A percentile compares a stretch with the other conserved stretches of the same genome.
These are phyloP conservation scores for Ceratocystis huliohia DNA, from an alignment of 2,329 filamentous ascomycete species.

Conservation along the genomic window DNA sequence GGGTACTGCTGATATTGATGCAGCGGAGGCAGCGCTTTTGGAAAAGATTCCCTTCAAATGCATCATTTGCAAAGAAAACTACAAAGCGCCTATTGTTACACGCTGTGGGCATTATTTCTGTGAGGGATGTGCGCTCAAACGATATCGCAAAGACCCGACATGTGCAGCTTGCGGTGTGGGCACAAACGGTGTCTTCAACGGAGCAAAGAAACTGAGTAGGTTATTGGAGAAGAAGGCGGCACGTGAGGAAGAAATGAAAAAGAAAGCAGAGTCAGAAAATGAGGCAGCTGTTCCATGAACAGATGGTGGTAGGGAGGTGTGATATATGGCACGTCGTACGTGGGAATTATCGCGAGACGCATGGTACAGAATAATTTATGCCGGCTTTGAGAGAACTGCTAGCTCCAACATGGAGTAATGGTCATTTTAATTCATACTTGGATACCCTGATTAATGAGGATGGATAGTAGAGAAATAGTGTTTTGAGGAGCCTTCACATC, in stretches of 20 bases:
- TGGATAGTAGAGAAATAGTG: too few species aligned
- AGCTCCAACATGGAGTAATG: too few species aligned
- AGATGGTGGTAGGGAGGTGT: too few species aligned
- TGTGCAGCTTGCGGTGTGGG: constrained; percentile 78
- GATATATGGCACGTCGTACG: too few species aligned
- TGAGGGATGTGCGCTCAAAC: constrained; percentile 70
- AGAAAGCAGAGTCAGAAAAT: constrained; percentile 35
- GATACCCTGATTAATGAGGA: too few species aligned
- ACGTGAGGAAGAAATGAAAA: constrained; percentile 42
- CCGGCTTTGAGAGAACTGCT: too few species aligned
- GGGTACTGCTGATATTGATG: constrained; percentile 33
- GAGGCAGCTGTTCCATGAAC: not conserved
- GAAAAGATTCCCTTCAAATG: constrained; percentile 83
- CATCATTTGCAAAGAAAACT: constrained; percentile 68
- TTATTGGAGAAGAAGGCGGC: constrained; percentile 62
- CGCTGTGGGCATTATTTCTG: constrained; percentile 96
- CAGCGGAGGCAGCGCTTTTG: constrained; percentile 54
- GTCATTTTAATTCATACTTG: too few species aligned
- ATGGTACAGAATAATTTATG: too few species aligned
- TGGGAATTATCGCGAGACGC: too few species aligned
- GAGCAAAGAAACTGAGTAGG: constrained; percentile 69
- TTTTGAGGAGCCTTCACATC: too few species aligned
- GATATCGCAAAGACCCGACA: constrained; percentile 74
- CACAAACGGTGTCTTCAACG: constrained; percentile 82
- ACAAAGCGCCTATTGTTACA: constrained; percentile 70